These are phyloP conservation scores for Mycosphaerella sp. DNA, from an alignment of 2,329 filamentous ascomycete genomes.

Conservation along the genomic window DNA sequence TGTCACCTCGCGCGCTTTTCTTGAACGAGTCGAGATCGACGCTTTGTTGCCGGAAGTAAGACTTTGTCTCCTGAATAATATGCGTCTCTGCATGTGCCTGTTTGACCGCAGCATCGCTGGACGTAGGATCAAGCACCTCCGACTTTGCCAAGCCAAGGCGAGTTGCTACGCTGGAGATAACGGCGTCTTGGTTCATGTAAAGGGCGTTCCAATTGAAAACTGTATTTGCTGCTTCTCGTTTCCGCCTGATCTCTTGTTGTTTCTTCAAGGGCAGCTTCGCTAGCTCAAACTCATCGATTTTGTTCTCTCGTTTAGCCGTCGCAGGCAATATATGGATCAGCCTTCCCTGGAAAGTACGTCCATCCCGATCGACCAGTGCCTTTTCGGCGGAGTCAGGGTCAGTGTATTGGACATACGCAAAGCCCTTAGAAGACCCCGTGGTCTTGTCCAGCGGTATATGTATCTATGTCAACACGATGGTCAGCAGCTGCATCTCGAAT, in stretches of 20 bases:
- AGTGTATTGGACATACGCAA: slow-evolving; percentile 76
- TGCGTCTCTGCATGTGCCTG: slow-evolving; percentile 96
- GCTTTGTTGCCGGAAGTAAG: slow-evolving; percentile 80
- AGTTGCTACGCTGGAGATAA: slow-evolving; percentile 81
- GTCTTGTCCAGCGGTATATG: slow-evolving; percentile 71
- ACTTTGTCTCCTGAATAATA: slow-evolving; percentile 91
- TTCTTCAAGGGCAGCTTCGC: slow-evolving; percentile 92
- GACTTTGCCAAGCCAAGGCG: slow-evolving; percentile 86
- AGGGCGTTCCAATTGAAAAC: slow-evolving; percentile 98
- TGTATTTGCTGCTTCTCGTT: slow-evolving; percentile 67
- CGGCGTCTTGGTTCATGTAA: slow-evolving; percentile 94
- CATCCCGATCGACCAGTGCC: slow-evolving; percentile 75
- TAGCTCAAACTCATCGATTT: slow-evolving; percentile 79
- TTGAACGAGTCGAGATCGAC: slow-evolving; percentile 92
- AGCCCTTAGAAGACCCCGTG: slow-evolving; percentile 74
- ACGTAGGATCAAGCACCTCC: slow-evolving; percentile 90
- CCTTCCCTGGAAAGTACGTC: slow-evolving; percentile 84
- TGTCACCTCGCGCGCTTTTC: slow-evolving; percentile 74
- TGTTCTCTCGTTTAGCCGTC: slow-evolving; percentile 71
- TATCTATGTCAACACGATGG: slow-evolving; percentile 52
- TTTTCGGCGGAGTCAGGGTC: slow-evolving; percentile 66
- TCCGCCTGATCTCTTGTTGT: slow-evolving; percentile 83
- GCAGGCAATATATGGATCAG: slow-evolving; percentile 86
- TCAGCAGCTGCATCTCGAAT: background rate
- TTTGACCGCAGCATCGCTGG: slow-evolving; percentile 87